Evolutionary conservation across 305 asterid genomes (phyloP), one percentile per base, ranked within the genome.

Genomic region (Fraxinus latifolia): DNA sequence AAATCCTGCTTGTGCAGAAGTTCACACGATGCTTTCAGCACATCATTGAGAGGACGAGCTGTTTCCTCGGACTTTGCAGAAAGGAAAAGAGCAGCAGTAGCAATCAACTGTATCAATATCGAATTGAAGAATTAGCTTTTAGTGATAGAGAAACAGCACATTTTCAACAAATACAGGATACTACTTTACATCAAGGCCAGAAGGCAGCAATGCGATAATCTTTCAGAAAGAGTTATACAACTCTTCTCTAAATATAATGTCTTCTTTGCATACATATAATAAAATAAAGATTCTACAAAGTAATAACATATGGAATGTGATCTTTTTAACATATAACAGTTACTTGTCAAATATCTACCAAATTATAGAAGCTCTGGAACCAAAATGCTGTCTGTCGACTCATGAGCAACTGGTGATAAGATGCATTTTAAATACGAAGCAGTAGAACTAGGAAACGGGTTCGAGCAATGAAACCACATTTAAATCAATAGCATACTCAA

Each of bases 51-150:
- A 77, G 97, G 95, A 37, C 97, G 91, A 32, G 97, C 81, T 42
- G 98, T 86, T 93, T 96, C 98, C 90, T 96, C 99, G 3, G 99
- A 96, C 87, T 96, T 96, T 3, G 99, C 91, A 74, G 94, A 91
- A 44, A 96, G 97, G 86, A 96, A 96, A 83, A 96, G 95, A 29
- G 94, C 91, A 65, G 99, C 97, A 21, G 99, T 96, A 80, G 99
- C 97, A 84, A 96, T 90, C 88, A 94, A 82, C 99, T 96, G 97
- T 85, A 90, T 76, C 42, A 74, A 77, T 42, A 83, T 82, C 37
- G 82, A 60, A 82, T 50, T 83, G 79, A 74, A 50, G 15, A 70
- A 82, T 86, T 75, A 85, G 84, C 70, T 67, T 80, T 83, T 72
- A 67, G 14, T 44, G 44, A 80, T 32, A 79, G 58, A 84, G 29